A percentile compares a stretch with the other conserved stretches of the same genome.
Conservation (phyloP, 2,329 filamentous ascomycete genomes). For the Apiospora arundinis region DNA sequence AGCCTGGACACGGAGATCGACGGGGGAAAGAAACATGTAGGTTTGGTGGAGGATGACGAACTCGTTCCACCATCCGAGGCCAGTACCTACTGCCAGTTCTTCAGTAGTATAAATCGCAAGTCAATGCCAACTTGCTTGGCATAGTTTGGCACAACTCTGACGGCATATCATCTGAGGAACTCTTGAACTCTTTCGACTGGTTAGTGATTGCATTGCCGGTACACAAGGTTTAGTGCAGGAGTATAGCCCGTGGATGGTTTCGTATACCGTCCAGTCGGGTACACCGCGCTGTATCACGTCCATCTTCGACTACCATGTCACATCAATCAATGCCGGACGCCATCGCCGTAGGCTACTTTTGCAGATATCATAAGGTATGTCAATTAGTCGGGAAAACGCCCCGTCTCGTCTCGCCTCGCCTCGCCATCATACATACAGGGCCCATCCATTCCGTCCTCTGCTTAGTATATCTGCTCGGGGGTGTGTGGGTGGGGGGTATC, state of each 20-base stretch:
- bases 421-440: constrained; percentile 53
- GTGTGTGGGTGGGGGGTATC: constrained; percentile 27
- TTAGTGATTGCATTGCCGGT: background rate
- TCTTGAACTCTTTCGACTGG: background rate
- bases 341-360: background rate
- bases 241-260: background rate
- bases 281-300: background rate
- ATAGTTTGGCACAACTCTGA: too few species aligned
- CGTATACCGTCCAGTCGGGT: background rate
- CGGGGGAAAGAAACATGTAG: too few species aligned
- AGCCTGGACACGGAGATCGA: too few species aligned
- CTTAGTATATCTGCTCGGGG: constrained; percentile 20
- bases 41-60: too few species aligned
- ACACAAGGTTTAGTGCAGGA: background rate
- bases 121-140: too few species aligned
- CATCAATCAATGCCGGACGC: background rate
- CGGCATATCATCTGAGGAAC: background rate
- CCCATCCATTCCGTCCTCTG: constrained; percentile 32
- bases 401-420: constrained; percentile 52
- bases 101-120: too few species aligned
- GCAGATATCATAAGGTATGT: constrained; percentile 40
- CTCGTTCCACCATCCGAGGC: too few species aligned
- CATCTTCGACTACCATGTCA: background rate
- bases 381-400: constrained; percentile 56
- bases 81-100: too few species aligned